phyloP scores from a whole-genome alignment of 768 basidiomycete genomes.

The Russula abietina region DNA sequence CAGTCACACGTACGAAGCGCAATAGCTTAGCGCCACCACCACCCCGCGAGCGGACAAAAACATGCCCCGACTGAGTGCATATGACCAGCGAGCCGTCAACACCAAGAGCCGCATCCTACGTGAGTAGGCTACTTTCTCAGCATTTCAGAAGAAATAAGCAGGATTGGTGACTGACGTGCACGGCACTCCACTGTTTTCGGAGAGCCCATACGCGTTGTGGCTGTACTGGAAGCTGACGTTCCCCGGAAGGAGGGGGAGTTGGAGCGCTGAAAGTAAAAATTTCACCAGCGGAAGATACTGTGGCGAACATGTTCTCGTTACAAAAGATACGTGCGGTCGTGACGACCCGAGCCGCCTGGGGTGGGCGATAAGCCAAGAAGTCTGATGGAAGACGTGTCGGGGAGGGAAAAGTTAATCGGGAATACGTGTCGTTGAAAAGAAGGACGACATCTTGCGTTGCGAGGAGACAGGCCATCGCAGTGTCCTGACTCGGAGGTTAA shows the following conservation, averaged over 20 bases:
- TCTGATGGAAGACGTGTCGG: conserved; percentile 41
- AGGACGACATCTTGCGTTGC: conserved; percentile 78
- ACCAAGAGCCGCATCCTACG: conserved; percentile 81
- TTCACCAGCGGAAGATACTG: conserved; percentile 82
- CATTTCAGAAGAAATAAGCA: neutral
- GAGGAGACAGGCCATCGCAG: conserved; percentile 75
- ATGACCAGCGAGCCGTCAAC: conserved; percentile 84
- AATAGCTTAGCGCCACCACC: conserved; percentile 41
- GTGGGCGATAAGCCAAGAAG: conserved; percentile 65
- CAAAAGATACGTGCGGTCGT: conserved; percentile 73
- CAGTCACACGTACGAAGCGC: conserved; percentile 76
- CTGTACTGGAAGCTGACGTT: conserved; percentile 43
- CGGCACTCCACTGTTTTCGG: conserved; percentile 78
- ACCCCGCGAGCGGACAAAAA: conserved; percentile 73
- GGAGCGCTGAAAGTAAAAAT: conserved; percentile 71
- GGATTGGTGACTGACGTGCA: conserved; percentile 44
- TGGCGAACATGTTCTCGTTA: conserved; percentile 76
- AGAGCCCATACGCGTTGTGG: conserved; percentile 91
- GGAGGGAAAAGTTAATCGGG: conserved; percentile 73
- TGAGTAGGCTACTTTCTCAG: conserved; percentile 2
- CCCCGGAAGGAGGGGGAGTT: conserved; percentile 26
- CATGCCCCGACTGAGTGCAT: conserved; percentile 92
- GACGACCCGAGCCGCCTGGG: conserved; percentile 62
- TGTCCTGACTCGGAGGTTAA: conserved; percentile 47
- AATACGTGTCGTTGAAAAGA: conserved; percentile 67